Conservation (phyloP, 345 rosid genomes). For the Psidium friedrichsthalianum region DNA sequence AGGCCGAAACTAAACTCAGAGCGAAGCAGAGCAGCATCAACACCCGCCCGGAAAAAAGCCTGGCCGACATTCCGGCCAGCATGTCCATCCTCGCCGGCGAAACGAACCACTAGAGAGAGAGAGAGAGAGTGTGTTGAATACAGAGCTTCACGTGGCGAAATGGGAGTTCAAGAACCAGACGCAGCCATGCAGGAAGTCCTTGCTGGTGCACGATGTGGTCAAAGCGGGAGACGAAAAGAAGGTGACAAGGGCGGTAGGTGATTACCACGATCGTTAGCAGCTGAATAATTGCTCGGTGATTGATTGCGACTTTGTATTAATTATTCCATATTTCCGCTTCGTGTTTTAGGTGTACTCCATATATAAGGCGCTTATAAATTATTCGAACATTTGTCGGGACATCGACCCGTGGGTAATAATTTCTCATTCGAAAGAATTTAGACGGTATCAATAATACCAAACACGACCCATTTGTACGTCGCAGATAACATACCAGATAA, state of each 20-base stretch:
- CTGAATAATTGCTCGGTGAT: neutral
- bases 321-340: neutral
- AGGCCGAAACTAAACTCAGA: neutral
- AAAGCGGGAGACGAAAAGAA: neutral
- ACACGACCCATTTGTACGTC: neutral
- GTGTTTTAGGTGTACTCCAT: too few relatives aligned
- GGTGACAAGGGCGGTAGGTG: neutral
- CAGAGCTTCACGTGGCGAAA: neutral
- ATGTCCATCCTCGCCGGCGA: neutral
- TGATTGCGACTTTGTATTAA: neutral
- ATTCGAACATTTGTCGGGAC: too few relatives aligned
- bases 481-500: fast-evolving
- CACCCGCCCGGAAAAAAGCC: neutral
- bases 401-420: neutral
- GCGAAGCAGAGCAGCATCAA: neutral
- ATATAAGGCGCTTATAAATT: too few relatives aligned
- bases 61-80: neutral
- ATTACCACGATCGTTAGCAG: neutral
- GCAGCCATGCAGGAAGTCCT: neutral
- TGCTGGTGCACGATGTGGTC: neutral
- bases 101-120: neutral
- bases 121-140: neutral
- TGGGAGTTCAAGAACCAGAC: neutral
- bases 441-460: fast-evolving
- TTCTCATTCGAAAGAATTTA: neutral